These are phyloP conservation scores for Trametes sp. DNA, from an alignment of 1,284 basidiomycete genomes.

Conservation along the genomic window DNA sequence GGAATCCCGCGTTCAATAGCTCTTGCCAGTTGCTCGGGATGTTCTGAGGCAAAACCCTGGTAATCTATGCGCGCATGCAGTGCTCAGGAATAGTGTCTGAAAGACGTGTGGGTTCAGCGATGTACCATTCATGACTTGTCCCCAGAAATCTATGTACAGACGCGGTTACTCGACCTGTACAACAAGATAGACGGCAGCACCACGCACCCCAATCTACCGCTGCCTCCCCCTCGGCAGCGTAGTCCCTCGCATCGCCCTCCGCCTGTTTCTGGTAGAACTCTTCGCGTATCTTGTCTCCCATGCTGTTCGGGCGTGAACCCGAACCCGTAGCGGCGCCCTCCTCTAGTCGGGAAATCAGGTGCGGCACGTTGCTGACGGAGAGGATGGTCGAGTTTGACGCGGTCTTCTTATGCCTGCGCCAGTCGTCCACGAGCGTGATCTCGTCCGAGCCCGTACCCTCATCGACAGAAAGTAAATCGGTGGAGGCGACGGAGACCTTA, in stretches of 20 bases:
- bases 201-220: conserved; percentile 78
- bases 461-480: conserved; percentile 32
- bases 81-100: neutral
- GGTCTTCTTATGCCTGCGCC: conserved; percentile 61
- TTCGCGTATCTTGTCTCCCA: conserved; percentile 74
- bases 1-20: conserved; percentile 96
- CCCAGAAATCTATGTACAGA: conserved; percentile 86
- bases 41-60: conserved; percentile 80
- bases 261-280: conserved; percentile 70
- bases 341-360: conserved; percentile 56
- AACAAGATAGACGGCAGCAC: conserved; percentile 2
- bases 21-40: conserved; percentile 81
- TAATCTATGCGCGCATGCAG: conserved; percentile 64
- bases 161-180: conserved; percentile 39
- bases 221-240: conserved; percentile 31
- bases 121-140: conserved; percentile 87
- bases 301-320: conserved; percentile 49
- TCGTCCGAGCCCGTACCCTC: conserved; percentile 33
- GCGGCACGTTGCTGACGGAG: conserved; percentile 58
- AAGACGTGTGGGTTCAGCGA: conserved; percentile 18
- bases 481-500: conserved; percentile 21
- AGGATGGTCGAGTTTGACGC: conserved; percentile 67
- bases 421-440: conserved; percentile 31
- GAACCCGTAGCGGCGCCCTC: conserved; percentile 46
- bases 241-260: conserved; percentile 45